Conservation (phyloP, 2,329 filamentous ascomycete species). For the Malbranchea cinnamomea region DNA sequence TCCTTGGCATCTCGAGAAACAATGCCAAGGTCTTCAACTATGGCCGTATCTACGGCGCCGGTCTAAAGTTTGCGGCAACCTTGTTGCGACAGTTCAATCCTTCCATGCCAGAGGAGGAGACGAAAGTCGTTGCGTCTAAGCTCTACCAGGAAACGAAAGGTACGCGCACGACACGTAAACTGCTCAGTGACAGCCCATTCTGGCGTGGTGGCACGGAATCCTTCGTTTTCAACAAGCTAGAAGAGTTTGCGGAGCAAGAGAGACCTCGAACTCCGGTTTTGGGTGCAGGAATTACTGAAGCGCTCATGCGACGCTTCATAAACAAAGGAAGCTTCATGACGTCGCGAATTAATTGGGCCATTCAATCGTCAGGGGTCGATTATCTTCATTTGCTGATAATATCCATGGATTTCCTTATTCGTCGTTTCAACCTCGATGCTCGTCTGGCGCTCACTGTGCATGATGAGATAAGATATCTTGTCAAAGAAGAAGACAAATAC, state of each 20-base stretch:
- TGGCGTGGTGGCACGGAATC: conserved; percentile 96
- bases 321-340: conserved; percentile 87
- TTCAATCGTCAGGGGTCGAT: conserved; percentile 92
- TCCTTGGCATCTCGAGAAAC: conserved; percentile 85
- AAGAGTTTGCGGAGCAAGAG: conserved; percentile 95
- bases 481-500: conserved; percentile 73
- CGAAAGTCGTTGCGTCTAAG: conserved; percentile 57
- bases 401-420: conserved; percentile 81
- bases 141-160: conserved; percentile 87
- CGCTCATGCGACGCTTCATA: conserved; percentile 75
- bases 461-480: conserved; percentile 91
- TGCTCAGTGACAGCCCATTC: conserved; percentile 59
- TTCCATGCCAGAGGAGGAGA: conserved; percentile 61
- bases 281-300: conserved; percentile 90
- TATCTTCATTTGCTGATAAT: conserved; percentile 91
- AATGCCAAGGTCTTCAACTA: conserved; percentile 98
- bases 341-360: conserved; percentile 96
- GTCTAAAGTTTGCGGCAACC: conserved; percentile 80
- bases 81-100: conserved; percentile 91
- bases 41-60: conserved; percentile 95
- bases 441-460: conserved; percentile 89
- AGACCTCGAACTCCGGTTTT: conserved; percentile 79
- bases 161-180: conserved; percentile 61
- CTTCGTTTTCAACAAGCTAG: conserved; percentile 94
- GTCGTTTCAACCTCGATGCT: conserved; percentile 70